These are phyloP conservation scores for Cubamyces lactineus DNA, from an alignment of 768 basidiomycete genomes.

Conservation along the genomic window DNA sequence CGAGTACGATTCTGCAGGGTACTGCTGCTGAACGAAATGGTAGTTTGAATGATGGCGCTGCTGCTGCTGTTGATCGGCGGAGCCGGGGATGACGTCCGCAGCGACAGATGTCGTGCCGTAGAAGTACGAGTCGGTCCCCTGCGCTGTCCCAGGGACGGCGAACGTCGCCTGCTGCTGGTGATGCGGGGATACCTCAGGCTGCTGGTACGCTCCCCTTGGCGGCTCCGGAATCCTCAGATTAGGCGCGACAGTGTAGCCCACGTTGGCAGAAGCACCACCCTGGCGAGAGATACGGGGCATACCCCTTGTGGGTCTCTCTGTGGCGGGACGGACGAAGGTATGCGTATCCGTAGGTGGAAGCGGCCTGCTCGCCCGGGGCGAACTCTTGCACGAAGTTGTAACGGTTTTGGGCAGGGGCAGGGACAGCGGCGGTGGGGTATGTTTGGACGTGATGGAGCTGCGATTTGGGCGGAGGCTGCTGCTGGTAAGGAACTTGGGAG, in stretches of 20 bases:
- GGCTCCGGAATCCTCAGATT: conserved; percentile 14
- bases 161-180: conserved; percentile 6
- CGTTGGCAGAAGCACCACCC: conserved; percentile 3
- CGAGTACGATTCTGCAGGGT: conserved; percentile 24
- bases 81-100: conserved; percentile 8
- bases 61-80: conserved; percentile 16
- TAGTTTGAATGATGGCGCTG: conserved; percentile 20
- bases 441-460: conserved; percentile 21
- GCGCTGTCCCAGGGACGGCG: conserved; percentile 2
- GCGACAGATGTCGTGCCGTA: conserved; percentile 8
- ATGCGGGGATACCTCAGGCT: conserved; percentile 15
- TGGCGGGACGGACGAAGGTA: conserved; percentile 2
- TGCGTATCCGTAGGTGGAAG: conserved; percentile 14
- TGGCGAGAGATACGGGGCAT: conserved; percentile 20
- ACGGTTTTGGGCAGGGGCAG: conserved; percentile 20
- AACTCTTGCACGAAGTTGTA: conserved; percentile 27
- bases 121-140: conserved; percentile 21
- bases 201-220: conserved; percentile 3
- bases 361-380: neutral
- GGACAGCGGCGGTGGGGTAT: neutral
- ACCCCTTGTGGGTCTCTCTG: conserved; percentile 23
- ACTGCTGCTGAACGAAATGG: conserved; percentile 24
- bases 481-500: conserved; percentile 15
- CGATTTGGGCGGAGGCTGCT: conserved; percentile 14
- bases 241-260: conserved; percentile 5